Conservation (phyloP, 495 filamentous ascomycete genomes). For the Penicillium subrubescens region DNA sequence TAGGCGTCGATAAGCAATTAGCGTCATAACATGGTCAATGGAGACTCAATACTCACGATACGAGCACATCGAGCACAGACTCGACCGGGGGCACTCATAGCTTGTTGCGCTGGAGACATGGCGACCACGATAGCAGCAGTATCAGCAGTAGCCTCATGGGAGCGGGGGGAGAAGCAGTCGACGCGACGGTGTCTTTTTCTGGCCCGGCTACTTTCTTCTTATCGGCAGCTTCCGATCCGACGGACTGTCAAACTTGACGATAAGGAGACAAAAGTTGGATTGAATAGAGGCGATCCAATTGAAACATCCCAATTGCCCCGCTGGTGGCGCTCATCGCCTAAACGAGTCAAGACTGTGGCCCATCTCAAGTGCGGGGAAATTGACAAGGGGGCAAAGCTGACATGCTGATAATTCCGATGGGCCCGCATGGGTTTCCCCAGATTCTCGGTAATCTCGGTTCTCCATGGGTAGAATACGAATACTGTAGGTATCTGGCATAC, state of each 20-base stretch:
- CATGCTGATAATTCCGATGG: not conserved
- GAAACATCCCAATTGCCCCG: not conserved
- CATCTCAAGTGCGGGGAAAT: not conserved
- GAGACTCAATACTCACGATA: constrained; percentile 19
- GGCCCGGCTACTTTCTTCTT: not conserved
- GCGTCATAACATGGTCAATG: not conserved
- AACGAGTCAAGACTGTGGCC: not conserved
- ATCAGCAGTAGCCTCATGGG: not conserved
- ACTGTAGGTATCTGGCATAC: no score
- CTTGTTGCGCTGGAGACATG: not conserved
- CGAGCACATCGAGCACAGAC: constrained; percentile 35
- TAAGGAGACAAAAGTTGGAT: not conserved
- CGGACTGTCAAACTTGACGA: constrained; percentile 1
- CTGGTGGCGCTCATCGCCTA: not conserved
- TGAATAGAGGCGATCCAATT: not conserved
- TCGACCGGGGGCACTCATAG: constrained; percentile 17
- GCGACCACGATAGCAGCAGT: not conserved
- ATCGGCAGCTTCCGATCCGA: constrained; percentile 23
- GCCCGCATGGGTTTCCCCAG: not conserved
- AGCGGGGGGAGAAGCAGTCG: not conserved
- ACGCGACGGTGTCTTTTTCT: constrained; percentile 15
- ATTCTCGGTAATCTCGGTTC: not conserved
- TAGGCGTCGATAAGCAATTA: constrained; percentile 10
- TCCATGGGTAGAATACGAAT: not conserved
- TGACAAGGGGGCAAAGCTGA: not conserved